Evolutionary conservation across 768 basidiomycete genomes (phyloP).

Genomic region (Podaxis pistillaris): DNA sequence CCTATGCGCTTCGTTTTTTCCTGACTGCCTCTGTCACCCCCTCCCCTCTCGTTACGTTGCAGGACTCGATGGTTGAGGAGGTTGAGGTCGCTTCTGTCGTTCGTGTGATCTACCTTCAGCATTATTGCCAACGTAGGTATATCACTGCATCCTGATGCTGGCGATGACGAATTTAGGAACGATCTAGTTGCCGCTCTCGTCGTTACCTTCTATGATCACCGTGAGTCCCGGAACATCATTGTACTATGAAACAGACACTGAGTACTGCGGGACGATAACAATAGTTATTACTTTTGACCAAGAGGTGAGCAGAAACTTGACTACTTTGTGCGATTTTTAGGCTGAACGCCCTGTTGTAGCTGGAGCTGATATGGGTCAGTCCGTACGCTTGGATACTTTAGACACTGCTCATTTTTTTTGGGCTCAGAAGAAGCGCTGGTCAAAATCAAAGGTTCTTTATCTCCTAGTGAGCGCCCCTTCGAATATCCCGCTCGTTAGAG

Average conservation of each 20-base stretch:
- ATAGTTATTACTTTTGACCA: conserved; percentile 22
- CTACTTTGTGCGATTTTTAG: not conserved
- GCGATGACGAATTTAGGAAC: not conserved
- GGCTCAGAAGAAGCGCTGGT: conserved; percentile 20
- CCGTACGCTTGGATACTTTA: not conserved
- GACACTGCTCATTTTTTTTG: not conserved
- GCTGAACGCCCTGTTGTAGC: conserved; percentile 8
- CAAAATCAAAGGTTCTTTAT: conserved; percentile 24
- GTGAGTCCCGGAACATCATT: conserved; percentile 12
- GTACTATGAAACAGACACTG: not conserved
- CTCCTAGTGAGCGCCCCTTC: conserved; percentile 15
- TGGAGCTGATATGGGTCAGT: conserved; percentile 23
- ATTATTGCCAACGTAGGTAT: too few species aligned
- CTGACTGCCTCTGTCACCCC: too few species aligned
- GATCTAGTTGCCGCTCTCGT: conserved; percentile 21
- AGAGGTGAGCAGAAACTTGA: conserved; percentile 17
- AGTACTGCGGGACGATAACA: not conserved
- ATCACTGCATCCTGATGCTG: too few species aligned
- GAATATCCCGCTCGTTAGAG: not conserved
- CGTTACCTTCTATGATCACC: conserved; percentile 23
- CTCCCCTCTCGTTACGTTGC: too few species aligned
- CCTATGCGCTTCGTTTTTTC: too few species aligned
- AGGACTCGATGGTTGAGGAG: too few species aligned
- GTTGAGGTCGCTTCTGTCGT: too few species aligned
- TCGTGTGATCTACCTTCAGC: too few species aligned